Base-by-base conservation (phyloP, 2,329 filamentous ascomycete species). In the Colletotrichum theobromicola region DNA sequence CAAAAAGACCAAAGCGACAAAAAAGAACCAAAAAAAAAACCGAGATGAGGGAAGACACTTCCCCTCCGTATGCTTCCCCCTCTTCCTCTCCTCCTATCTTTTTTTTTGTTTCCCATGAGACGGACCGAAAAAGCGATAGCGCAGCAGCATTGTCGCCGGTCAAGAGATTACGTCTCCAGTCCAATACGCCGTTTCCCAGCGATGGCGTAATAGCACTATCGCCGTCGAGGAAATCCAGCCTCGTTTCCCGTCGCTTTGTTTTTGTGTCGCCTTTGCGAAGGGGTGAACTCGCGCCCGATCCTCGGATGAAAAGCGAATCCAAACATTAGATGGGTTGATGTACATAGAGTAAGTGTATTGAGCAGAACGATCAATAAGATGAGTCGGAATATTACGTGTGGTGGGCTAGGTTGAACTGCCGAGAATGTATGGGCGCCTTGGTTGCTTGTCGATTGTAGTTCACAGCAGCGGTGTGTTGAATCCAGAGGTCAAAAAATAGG, bases 91-190 rank as follows among this genome's bases (percentile, higher is more conserved):
- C 16, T 61, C 18, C 7, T 32, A 24, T 64, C 71, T 55, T 62
- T 65, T 71, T 69, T 73, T 67, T 65, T 18, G 24, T 37, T 53
- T 63, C 71, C 76, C 76, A 76, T 63, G 67, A 75, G 76, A 58
- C 74, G 69, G 65, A 34, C 74, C 61, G 71, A 74, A 50, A 58
- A 26, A 34, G 37, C 83, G 84, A 89, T 90, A 90, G 88, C 88
- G 88, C 84, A 86, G 79, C 82, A 84, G 86, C 88, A 90, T 90
- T 90, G 86, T 90, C 86, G 81, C 79, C 79, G 78, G 82, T 81
- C 80, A 42, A 53, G n/a, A 50, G 4, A 6, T 50, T 21, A 77
- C 81, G 81, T 77, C 83, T 85, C 82, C 81, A 82, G 84, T 85
- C 83, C 82, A 83, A 84, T 84, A 87, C 84, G 83, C 85, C 85